Percentiles rank a stretch among this genome's conserved stretches.
Conservation (phyloP, 2,329 filamentous ascomycete species). For the Fusarium fujikuroi region DNA sequence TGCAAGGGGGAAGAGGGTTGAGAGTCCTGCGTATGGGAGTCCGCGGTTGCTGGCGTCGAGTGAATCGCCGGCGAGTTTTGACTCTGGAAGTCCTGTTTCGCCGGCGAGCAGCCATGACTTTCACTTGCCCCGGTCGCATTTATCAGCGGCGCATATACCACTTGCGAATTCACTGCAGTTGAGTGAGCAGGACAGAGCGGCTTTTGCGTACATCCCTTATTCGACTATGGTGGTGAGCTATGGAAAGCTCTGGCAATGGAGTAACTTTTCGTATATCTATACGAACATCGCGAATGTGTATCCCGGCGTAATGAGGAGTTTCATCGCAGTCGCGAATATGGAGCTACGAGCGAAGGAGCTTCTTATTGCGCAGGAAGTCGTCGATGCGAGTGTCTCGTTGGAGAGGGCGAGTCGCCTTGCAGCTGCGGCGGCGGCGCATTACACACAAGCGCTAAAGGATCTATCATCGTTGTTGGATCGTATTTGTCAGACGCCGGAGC, state of each 20-base stretch:
- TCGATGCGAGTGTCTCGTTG: background rate
- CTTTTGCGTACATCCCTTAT: constrained; percentile 29
- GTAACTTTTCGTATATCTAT: constrained; percentile 39
- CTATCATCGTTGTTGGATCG: constrained; percentile 26
- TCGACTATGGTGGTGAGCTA: constrained; percentile 35
- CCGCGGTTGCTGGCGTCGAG: background rate
- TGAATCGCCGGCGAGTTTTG: constrained; percentile 1
- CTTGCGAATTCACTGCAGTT: constrained; percentile 32
- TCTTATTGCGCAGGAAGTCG: background rate
- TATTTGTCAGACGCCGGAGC: constrained; percentile 18
- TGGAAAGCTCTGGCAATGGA: constrained; percentile 38
- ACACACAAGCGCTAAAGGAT: constrained; percentile 32
- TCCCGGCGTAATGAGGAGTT: constrained; percentile 37
- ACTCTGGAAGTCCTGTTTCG: background rate
- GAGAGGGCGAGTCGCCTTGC: constrained; percentile 21
- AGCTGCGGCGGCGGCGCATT: constrained; percentile 19
- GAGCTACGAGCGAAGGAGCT: constrained; percentile 29
- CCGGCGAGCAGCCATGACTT: background rate
- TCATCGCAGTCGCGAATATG: constrained; percentile 37
- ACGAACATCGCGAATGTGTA: constrained; percentile 31
- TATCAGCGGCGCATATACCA: constrained; percentile 21
- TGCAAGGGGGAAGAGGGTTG: background rate
- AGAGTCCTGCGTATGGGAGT: background rate
- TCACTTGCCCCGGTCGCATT: background rate
- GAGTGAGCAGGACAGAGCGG: constrained; percentile 16